phyloP scores from a whole-genome alignment of 441 rosid genomes.

The Pelargonium australe region DNA sequence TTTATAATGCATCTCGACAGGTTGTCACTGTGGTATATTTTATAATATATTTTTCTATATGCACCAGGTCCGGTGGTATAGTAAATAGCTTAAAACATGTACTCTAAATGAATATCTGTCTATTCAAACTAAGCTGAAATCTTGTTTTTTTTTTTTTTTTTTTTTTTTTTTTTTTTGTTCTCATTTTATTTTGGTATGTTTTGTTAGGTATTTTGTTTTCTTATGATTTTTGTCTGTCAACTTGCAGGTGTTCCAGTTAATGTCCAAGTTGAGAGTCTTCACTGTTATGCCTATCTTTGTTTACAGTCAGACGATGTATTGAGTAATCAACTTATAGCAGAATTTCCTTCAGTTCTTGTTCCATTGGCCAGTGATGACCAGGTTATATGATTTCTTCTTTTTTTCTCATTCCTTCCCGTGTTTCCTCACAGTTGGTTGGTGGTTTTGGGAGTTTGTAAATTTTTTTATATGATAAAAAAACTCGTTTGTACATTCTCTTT shows the following conservation, averaged over 20 bases:
- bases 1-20: not conserved
- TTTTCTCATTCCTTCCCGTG: not conserved
- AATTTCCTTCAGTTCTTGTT: slow-evolving; percentile 72
- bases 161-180: not conserved
- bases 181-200: not conserved
- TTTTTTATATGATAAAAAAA: not conserved
- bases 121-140: not conserved
- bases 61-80: not conserved
- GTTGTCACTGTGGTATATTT: not conserved
- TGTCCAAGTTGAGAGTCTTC: slow-evolving; percentile 77
- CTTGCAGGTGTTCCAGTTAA: slow-evolving; percentile 55
- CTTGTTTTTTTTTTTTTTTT: not conserved
- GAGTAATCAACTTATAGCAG: slow-evolving; percentile 55
- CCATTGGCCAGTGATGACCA: slow-evolving; percentile 65
- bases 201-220: slow-evolving; percentile 3
- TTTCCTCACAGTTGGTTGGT: not conserved
- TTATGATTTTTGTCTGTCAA: slow-evolving; percentile 24
- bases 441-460: not conserved
- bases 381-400: slow-evolving; percentile 37
- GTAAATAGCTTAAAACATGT: not conserved
- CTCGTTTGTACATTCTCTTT: not conserved
- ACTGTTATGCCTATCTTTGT: slow-evolving; percentile 68
- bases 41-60: not conserved
- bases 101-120: not conserved
- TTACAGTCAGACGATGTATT: slow-evolving; percentile 46